Evolutionary conservation across 2,329 filamentous ascomycete species (phyloP).

Genomic region (Ophiostoma populinum): DNA sequence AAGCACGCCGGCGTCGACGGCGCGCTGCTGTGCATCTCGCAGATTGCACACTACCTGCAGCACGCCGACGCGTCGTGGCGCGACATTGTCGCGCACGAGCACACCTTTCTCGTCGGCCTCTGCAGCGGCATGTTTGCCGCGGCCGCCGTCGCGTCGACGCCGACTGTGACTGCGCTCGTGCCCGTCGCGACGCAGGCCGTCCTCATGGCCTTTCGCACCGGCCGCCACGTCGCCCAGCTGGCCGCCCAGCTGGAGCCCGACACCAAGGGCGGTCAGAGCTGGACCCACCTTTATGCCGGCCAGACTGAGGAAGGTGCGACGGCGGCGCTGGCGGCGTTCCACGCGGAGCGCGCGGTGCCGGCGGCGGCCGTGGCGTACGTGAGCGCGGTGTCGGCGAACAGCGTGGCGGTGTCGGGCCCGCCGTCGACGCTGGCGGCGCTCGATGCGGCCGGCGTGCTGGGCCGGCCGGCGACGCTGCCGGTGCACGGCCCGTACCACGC

Average conservation of each 20-base stretch:
- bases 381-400: slow-evolving; percentile 31
- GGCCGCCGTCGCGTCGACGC: slow-evolving; percentile 45
- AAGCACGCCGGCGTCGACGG: slow-evolving; percentile 48
- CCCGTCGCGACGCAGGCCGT: slow-evolving; percentile 46
- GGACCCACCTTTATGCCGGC: slow-evolving; percentile 49
- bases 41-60: slow-evolving; percentile 54
- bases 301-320: slow-evolving; percentile 33
- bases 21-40: slow-evolving; percentile 44
- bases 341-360: too few species aligned
- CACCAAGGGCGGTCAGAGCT: slow-evolving; percentile 34
- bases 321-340: slow-evolving; percentile 37
- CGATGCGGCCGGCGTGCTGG: slow-evolving; percentile 21
- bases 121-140: slow-evolving; percentile 56
- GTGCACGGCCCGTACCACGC: slow-evolving; percentile 42
- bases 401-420: slow-evolving; percentile 36
- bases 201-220: slow-evolving; percentile 48
- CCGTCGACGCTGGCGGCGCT: slow-evolving; percentile 30
- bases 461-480: slow-evolving; percentile 29
- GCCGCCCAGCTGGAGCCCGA: slow-evolving; percentile 27
- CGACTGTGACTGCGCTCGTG: slow-evolving; percentile 42
- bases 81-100: slow-evolving; percentile 29
- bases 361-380: slow-evolving; percentile 32
- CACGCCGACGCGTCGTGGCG: slow-evolving; percentile 36
- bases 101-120: slow-evolving; percentile 43
- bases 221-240: slow-evolving; percentile 34